Base-by-base conservation (phyloP, 768 basidiomycete species). In the Leccinum olivaceopallidum region DNA sequence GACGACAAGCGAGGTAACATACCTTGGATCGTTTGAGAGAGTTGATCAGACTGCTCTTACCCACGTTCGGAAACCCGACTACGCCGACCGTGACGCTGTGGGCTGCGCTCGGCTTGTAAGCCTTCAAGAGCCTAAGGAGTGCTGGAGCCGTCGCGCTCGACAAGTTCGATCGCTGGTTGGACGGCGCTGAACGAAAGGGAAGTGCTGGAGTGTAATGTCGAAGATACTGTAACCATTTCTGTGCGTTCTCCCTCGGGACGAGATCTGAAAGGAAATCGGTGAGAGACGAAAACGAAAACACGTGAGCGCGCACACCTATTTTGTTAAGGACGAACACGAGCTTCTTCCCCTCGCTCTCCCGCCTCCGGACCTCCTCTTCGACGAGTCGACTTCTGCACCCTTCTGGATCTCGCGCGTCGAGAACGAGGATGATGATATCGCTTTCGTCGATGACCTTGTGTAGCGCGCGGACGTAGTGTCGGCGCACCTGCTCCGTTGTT, bases 41-140 rank as follows among this genome's bases (percentile, higher is more conserved):
- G 73, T 98, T 98, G 73, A 99, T 95, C 60, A 98, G 71, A 68
- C 88, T 91, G 59, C 93, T 95, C 78, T 98, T 98, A 14, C 96
- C 96, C 51, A 98, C 96, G 73, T 98, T 98, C 1, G 96, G 96
- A 75, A 94, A 96, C 2, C 96, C 96, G 5, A 98, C 92, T 18
- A 98, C 92, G 16, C 94, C 94, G 54, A 96, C 83, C 0, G 92
- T 94, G 55, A 93, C 79, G 63, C 85, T 89, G 34, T 87, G 85
- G 1, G 85, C 78, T 1, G 75, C 66, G 34, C 79, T 85, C 1
- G 87, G 88, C 63, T 87, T 90, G 72, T 90, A 92, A 0, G 88
- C 89, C 69, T 96, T 97, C 47, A 96, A 79, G 3, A 97, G 80
- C 56, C 88, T 88, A 44, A 95, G 78, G 2, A 97, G 79, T 53